A percentile compares a stretch with the other conserved stretches of the same genome.
phyloP scores from a whole-genome alignment of 2,329 filamentous ascomycete genomes.

The Cryphonectria parasitica region DNA sequence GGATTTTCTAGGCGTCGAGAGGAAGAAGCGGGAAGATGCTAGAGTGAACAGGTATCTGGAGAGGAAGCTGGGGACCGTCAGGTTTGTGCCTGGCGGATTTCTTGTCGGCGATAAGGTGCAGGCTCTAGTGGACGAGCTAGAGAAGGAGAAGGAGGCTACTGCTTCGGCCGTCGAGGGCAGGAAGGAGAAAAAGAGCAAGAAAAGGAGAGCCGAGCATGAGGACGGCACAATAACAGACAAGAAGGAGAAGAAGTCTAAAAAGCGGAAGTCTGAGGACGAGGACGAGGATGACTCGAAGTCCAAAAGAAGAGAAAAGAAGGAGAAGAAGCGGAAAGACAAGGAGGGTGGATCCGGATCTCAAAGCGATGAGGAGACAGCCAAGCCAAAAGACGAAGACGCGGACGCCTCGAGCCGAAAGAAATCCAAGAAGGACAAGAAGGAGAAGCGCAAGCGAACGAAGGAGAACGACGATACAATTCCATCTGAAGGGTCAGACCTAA shows the following conservation, averaged over 20 bases:
- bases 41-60: constrained; percentile 76
- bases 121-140: constrained; percentile 43
- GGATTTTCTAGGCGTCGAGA: constrained; percentile 70
- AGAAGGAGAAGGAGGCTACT: constrained; percentile 34
- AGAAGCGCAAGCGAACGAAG: constrained; percentile 43
- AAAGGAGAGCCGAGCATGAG: constrained; percentile 34
- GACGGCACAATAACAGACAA: constrained; percentile 37
- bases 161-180: constrained; percentile 17
- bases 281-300: constrained; percentile 41
- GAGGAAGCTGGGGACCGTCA: constrained; percentile 76
- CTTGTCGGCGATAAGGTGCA: constrained; percentile 61
- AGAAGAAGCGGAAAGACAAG: constrained; percentile 47
- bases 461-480: constrained; percentile 38
- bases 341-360: constrained; percentile 32
- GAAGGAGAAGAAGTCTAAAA: constrained; percentile 53
- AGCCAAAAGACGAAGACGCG: constrained; percentile 31
- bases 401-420: constrained; percentile 35
- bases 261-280: constrained; percentile 52
- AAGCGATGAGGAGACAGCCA: constrained; percentile 34
- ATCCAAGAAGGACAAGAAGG: constrained; percentile 32
- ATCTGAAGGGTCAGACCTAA: constrained; percentile 16
- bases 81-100: constrained; percentile 86
- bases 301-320: constrained; percentile 54
- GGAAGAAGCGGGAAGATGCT: constrained; percentile 67
- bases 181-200: constrained; percentile 36